phyloP scores from a whole-genome alignment of 805 yeast genomes.

The Candida endomychidarum region DNA sequence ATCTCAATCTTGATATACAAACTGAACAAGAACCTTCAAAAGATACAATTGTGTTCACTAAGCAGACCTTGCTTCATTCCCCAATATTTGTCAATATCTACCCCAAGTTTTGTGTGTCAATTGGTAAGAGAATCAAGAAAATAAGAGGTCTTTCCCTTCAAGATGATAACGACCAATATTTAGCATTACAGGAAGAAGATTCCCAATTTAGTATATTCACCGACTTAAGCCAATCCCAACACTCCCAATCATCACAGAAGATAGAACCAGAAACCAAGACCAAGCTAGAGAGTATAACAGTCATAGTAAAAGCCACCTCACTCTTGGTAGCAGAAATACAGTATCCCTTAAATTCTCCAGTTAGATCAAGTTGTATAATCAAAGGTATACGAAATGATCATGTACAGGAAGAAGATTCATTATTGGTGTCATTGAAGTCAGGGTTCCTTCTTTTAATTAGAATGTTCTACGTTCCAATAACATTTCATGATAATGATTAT shows the following conservation, averaged over 20 bases:
- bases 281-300: slow-evolving; percentile 7
- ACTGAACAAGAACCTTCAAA: slow-evolving; percentile 6
- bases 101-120: slow-evolving; percentile 31
- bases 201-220: slow-evolving; percentile 39
- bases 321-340: slow-evolving; percentile 29
- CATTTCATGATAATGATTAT: slow-evolving; percentile 25
- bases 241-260: neutral
- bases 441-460: slow-evolving; percentile 42
- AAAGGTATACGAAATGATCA: slow-evolving; percentile 20
- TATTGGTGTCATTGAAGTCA: slow-evolving; percentile 39
- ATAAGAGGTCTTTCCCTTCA: slow-evolving; percentile 33
- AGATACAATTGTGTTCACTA: slow-evolving; percentile 17
- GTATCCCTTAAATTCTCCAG: slow-evolving; percentile 30
- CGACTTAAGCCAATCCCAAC: slow-evolving; percentile 18
- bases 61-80: slow-evolving; percentile 41
- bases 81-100: slow-evolving; percentile 37
- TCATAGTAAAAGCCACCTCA: slow-evolving; percentile 34
- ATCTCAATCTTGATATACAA: slow-evolving; percentile 11
- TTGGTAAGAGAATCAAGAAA: slow-evolving; percentile 33
- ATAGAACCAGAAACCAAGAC: neutral
- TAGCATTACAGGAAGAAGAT: slow-evolving; percentile 34
- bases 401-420: slow-evolving; percentile 33
- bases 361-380: slow-evolving; percentile 32
- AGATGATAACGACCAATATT: slow-evolving; percentile 37
- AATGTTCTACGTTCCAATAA: slow-evolving; percentile 36